A percentile compares a stretch with the other conserved stretches of the same genome.
These are phyloP conservation scores for Blastobotrys muscicola DNA, from an alignment of 805 yeast genomes.

Conservation along the genomic window DNA sequence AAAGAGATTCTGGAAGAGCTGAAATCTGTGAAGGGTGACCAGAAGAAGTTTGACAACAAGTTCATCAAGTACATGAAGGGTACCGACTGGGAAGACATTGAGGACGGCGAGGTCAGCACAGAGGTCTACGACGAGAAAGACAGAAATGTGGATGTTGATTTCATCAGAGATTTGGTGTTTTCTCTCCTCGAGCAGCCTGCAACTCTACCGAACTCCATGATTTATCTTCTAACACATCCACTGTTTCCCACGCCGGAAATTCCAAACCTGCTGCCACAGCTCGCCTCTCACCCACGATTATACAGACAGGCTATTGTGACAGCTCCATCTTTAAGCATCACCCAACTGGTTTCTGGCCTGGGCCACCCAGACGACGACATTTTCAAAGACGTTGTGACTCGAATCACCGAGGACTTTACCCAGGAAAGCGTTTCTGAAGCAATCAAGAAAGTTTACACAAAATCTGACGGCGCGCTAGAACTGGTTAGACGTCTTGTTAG, in stretches of 20 bases:
- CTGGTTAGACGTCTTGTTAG: conserved; percentile 36
- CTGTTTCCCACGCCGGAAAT: conserved; percentile 59
- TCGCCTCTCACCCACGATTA: conserved; percentile 51
- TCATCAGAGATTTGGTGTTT: conserved; percentile 19
- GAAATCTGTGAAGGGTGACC: conserved; percentile 22
- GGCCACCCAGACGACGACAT: conserved; percentile 49
- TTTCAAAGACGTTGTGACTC: conserved; percentile 54
- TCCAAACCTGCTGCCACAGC: conserved; percentile 41
- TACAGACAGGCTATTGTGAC: conserved; percentile 76
- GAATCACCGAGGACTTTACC: conserved; percentile 60
- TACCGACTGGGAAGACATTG: conserved; percentile 16
- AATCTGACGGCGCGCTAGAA: conserved; percentile 18
- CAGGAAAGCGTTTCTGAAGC: conserved; percentile 29
- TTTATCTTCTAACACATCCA: conserved; percentile 80
- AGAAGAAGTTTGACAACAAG: conserved; percentile 17
- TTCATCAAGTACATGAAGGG: conserved; percentile 15
- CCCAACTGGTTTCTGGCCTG: conserved; percentile 55
- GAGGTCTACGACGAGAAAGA: conserved; percentile 16
- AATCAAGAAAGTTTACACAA: conserved; percentile 19
- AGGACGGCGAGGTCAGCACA: not conserved
- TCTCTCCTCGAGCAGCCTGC: conserved; percentile 19
- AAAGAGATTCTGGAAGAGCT: conserved; percentile 19
- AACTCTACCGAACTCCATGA: conserved; percentile 34
- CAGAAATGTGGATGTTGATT: conserved; percentile 17
- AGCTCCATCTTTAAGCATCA: conserved; percentile 57